Conservation (phyloP, 345 rosid species). For the Rhodomyrtus tomentosa region DNA sequence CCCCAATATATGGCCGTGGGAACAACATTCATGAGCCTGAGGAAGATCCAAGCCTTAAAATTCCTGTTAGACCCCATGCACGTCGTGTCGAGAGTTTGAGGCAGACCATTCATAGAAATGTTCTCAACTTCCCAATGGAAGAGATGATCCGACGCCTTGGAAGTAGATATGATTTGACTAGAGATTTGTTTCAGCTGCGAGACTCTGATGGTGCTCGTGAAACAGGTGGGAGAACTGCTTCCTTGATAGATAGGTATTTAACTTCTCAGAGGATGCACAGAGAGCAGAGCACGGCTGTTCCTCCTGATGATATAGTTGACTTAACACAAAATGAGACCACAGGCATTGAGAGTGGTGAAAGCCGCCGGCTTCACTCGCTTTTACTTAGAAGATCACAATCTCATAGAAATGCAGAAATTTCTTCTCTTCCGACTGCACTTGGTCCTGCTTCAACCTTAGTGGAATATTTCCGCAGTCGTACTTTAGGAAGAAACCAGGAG, state of each 20-base stretch:
- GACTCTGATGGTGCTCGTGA: slow-evolving; percentile 39
- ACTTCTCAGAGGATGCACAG: slow-evolving; percentile 62
- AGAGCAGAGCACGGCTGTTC: slow-evolving; percentile 40
- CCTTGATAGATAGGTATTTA: slow-evolving; percentile 51
- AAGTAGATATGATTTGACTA: slow-evolving; percentile 16
- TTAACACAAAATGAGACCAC: slow-evolving; percentile 32
- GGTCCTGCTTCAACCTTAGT: slow-evolving; percentile 44
- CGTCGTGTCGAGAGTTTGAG: slow-evolving; percentile 83
- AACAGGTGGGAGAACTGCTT: slow-evolving; percentile 25
- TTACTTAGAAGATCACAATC: slow-evolving; percentile 50
- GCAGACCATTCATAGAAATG: slow-evolving; percentile 56
- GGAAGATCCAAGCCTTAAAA: slow-evolving; percentile 48
- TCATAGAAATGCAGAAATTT: slow-evolving; percentile 37
- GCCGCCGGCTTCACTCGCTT: slow-evolving; percentile 36
- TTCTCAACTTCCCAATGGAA: slow-evolving; percentile 56
- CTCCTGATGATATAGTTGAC: slow-evolving; percentile 43
- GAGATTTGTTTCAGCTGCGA: slow-evolving; percentile 12
- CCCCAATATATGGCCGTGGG: slow-evolving; percentile 83
- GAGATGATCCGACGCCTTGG: slow-evolving; percentile 22
- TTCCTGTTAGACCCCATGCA: slow-evolving; percentile 75
- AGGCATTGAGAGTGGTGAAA: slow-evolving; percentile 34
- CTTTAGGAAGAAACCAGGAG: slow-evolving; percentile 57
- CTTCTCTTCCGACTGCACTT: slow-evolving; percentile 36
- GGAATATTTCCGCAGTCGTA: slow-evolving; percentile 37
- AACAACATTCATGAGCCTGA: slow-evolving; percentile 36